phyloP scores from a whole-genome alignment of 352 stramenopile species.

The Globisporangium camurandrum region DNA sequence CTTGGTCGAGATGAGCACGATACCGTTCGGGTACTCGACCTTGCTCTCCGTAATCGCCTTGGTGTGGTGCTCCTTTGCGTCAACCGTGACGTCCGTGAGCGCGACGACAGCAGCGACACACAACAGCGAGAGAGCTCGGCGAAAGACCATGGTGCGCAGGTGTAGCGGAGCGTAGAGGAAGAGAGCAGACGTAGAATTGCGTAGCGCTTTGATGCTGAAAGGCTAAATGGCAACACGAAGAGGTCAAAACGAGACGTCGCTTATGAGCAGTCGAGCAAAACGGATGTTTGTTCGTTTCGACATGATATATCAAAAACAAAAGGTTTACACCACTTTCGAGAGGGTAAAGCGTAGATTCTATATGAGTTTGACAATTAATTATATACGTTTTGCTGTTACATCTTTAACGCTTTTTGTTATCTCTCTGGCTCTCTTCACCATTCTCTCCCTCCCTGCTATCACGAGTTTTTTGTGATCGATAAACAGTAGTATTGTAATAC shows the following conservation, averaged over 20 bases:
- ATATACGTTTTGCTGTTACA: too few relatives aligned
- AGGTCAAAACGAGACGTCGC: too few relatives aligned
- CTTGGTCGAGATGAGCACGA: slow-evolving; percentile 19
- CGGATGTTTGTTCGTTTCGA: neutral
- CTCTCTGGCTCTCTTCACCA: too few relatives aligned
- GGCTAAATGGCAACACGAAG: too few relatives aligned
- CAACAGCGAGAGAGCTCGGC: slow-evolving; percentile 26
- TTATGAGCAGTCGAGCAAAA: neutral
- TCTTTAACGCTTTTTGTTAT: too few relatives aligned
- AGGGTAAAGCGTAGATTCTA: too few relatives aligned
- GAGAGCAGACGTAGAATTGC: neutral
- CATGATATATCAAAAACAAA: too few relatives aligned
- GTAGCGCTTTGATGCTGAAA: neutral
- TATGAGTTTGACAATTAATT: too few relatives aligned
- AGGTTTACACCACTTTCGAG: too few relatives aligned
- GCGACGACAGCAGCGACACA: slow-evolving; percentile 23
- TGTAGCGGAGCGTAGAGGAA: neutral
- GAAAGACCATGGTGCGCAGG: slow-evolving; percentile 23
- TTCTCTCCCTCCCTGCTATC: too few relatives aligned
- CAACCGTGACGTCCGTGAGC: slow-evolving; percentile 19
- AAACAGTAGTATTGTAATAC: too few relatives aligned
- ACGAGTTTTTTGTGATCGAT: too few relatives aligned
- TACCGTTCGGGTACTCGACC: slow-evolving; percentile 27
- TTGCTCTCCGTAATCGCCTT: slow-evolving; percentile 15
- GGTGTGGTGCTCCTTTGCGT: slow-evolving; percentile 15